Evolutionary conservation across 208 protist species (phyloP), one percentile per base, ranked within the genome.

Genomic region (Acanthamoeba culbertsoni): DNA sequence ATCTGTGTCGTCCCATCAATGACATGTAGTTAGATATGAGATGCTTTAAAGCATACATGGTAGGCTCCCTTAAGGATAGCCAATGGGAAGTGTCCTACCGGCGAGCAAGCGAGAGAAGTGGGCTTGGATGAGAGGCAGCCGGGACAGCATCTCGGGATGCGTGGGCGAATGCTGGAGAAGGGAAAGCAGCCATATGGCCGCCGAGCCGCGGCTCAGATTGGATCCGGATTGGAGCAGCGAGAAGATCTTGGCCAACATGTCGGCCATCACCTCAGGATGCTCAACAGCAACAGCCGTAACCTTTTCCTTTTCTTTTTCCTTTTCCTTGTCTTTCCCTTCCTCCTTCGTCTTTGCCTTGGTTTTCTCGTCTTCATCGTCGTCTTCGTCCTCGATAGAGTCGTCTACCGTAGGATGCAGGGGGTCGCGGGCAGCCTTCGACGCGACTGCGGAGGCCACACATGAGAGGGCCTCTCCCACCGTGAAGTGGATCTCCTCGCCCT

Each of bases 121-220:
- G 23, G 43, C 42, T 37, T 95, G 93, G 12, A 95, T 91, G 10
- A 48, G 42, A 26, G 77, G 12, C 16, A 95, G 71, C 40, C 71
- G 63, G 40, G 51, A 28, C 23, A 33, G 68, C 14, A 95, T 40
- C 46, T 28, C 43, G 33, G 91, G 73, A 40, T 94, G 93, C 7
- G 28, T 45, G 16, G 77, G 46, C 20, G 68, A 89, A 45, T 95
- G 84, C 51, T 93, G 65, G 35, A 95, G 62, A 7, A 95, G 45
- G 20, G 59, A 91, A n/a, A 95, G 57, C 43, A 95, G 62, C 93
- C 93, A 95, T 12, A 95, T 94, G 12, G 57, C 91, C n/a, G 93
- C 93, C 14, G 82, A 26, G 53, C n/a, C 43, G 20, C 88, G 53
- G 88, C 42, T 82, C 26, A 79, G 31, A n/a, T 51, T 45, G 40